A percentile compares a stretch with the other conserved stretches of the same genome.
Evolutionary conservation across 2,329 filamentous ascomycete species (phyloP).

Genomic region (Claviceps sp.): DNA sequence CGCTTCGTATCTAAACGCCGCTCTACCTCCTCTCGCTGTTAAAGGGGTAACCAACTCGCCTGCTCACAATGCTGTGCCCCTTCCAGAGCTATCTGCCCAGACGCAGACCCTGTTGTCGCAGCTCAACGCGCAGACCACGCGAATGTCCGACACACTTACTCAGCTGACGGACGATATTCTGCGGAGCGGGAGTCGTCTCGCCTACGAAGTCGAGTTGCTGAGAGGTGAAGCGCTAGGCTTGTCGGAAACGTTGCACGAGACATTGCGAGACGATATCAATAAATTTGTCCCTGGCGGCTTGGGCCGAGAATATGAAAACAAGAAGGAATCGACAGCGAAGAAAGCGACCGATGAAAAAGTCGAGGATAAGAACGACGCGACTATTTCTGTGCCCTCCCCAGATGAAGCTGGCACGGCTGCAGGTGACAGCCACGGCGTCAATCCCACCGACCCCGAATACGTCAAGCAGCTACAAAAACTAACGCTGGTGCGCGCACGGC

Average conservation of each 20-base stretch:
- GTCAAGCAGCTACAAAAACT: slow-evolving; percentile 72
- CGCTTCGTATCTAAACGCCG: slow-evolving; percentile 70
- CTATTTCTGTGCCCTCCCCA: slow-evolving; percentile 4
- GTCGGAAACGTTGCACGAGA: slow-evolving; percentile 63
- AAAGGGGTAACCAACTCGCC: slow-evolving; percentile 16
- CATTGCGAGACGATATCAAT: slow-evolving; percentile 55
- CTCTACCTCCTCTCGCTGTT: slow-evolving; percentile 53
- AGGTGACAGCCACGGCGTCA: slow-evolving; percentile 7
- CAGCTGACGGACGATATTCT: slow-evolving; percentile 91
- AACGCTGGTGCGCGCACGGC: slow-evolving; percentile 65
- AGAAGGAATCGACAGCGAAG: slow-evolving; percentile 8
- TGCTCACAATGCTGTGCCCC: slow-evolving; percentile 33
- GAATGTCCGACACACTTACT: slow-evolving; percentile 68
- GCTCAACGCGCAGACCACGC: slow-evolving; percentile 76
- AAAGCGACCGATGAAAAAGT: slow-evolving; percentile 6
- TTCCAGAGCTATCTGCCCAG: slow-evolving; percentile 67
- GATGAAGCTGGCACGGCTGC: slow-evolving; percentile 5
- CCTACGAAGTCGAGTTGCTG: slow-evolving; percentile 88
- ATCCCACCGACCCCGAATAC: slow-evolving; percentile 44
- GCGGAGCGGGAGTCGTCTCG: slow-evolving; percentile 71
- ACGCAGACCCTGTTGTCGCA: slow-evolving; percentile 77
- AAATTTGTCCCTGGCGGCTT: slow-evolving; percentile 52
- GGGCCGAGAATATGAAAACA: slow-evolving; percentile 16
- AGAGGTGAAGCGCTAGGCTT: slow-evolving; percentile 78
- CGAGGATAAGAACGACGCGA: slow-evolving; percentile 13